phyloP scores from a whole-genome alignment of 441 rosid species.

The Erysimum cheiri region DNA sequence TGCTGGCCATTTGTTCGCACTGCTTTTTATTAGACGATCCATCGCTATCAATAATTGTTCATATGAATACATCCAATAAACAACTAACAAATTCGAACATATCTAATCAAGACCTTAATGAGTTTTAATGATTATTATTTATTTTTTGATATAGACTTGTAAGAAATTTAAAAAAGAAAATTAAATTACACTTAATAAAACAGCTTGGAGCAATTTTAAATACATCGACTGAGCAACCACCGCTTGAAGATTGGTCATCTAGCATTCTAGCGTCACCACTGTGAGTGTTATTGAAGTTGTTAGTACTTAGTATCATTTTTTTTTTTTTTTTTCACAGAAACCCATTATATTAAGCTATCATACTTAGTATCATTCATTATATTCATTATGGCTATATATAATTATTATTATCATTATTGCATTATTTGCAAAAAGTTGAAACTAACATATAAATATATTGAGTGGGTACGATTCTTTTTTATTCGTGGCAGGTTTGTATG shows the following conservation, averaged over 20 bases:
- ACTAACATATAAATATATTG: slow-evolving; percentile 8
- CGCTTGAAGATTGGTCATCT: slow-evolving; percentile 21
- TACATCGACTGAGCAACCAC: slow-evolving; percentile 30
- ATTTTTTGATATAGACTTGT: too few species aligned
- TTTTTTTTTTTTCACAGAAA: too few species aligned
- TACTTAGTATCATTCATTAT: slow-evolving; percentile 25
- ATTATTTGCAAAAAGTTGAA: slow-evolving; percentile 30
- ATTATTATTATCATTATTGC: slow-evolving; percentile 29
- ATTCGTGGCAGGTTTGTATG: slow-evolving; percentile 19
- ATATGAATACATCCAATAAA: not conserved
- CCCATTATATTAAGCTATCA: too few species aligned
- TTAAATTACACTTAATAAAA: not conserved
- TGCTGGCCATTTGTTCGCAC: not conserved
- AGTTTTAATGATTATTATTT: not conserved
- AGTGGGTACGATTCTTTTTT: slow-evolving; percentile 5
- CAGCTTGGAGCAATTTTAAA: not conserved
- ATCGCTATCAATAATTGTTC: not conserved
- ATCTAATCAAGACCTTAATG: slow-evolving; percentile 19
- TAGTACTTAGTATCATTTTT: slow-evolving; percentile 30
- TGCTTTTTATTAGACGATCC: not conserved
- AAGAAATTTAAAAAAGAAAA: not conserved
- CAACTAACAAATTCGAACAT: not conserved
- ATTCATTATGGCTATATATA: not conserved
- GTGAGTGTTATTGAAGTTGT: slow-evolving; percentile 34
- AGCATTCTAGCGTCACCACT: slow-evolving; percentile 36